Base-by-base conservation (phyloP, 2,329 filamentous ascomycete species). In the Stagonosporopsis tanaceti region DNA sequence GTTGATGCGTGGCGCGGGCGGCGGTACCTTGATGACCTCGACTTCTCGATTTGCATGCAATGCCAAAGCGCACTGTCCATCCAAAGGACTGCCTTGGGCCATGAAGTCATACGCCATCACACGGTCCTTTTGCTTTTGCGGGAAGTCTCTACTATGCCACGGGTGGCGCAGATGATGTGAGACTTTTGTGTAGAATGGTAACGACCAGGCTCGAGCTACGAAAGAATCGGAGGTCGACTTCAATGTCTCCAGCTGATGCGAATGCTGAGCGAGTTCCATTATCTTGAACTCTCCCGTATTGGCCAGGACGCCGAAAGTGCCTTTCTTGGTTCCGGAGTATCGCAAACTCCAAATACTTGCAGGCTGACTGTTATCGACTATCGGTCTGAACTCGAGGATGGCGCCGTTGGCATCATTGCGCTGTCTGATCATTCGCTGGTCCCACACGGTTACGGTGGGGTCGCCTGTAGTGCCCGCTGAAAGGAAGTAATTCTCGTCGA, bases 401-500 rank as follows among this genome's bases (percentile, higher is more conserved):
- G 85, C 78, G 6, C 79, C 81, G 28, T 59, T 71, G 17, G 85
- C 89, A 25, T 56, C 59, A 57, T 58, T 60, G 38, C 69, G 60
- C 64, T 74, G 65, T 54, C 70, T 69, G 25, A 74, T 74, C 67
- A 78, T 82, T 6, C 91, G 87, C 25, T 89, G 86, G 70, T 94
- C 91, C 91, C 91, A 94, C 30, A 94, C 83, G 73, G 89, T 88
- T 48, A 94, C 82, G 7, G 87, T 87, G 0, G 91, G 89, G 47
- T 91, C 88, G 57, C 91, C 90, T 12, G 91, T 79, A 2, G 89
- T 89, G 1, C 81, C 81, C 14, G 90, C 92, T 1, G 91, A 93
- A 1, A 91, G 88, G 77, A 95, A 94, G 75, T 93, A 94, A 66
- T 95, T 93, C 63, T 89, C 87, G 66, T 96, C 90, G 22, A 87